These are phyloP conservation scores for Knufia fluminis DNA, from an alignment of 2,329 filamentous ascomycete genomes.

Conservation along the genomic window DNA sequence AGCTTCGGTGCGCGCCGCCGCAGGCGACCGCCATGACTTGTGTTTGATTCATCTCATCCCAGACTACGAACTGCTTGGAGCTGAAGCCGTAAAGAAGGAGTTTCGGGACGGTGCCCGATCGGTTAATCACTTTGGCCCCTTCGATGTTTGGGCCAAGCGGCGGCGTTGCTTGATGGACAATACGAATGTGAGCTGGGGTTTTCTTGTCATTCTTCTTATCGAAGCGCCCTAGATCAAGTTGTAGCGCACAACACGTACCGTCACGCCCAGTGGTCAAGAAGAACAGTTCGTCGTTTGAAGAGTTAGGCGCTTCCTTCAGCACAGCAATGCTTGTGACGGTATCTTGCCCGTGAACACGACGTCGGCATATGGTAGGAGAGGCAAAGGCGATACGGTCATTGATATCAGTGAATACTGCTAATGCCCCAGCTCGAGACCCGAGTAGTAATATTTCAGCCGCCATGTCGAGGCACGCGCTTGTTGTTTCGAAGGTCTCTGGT, in stretches of 20 bases:
- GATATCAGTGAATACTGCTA: conserved; percentile 39
- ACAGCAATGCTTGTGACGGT: conserved; percentile 59
- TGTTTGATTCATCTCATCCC: conserved; percentile 62
- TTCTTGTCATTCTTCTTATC: conserved; percentile 18
- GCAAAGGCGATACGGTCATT: conserved; percentile 11
- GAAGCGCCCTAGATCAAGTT: conserved; percentile 22
- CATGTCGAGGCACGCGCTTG: conserved; percentile 34
- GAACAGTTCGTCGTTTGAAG: conserved; percentile 20
- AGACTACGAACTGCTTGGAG: conserved; percentile 68
- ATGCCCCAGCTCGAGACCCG: conserved; percentile 47
- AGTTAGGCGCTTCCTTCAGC: conserved; percentile 28
- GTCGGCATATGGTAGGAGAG: conserved; percentile 16
- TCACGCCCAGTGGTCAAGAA: conserved; percentile 67
- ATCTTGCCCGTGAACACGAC: conserved; percentile 43
- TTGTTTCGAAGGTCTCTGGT: conserved; percentile 42
- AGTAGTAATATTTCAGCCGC: conserved; percentile 35
- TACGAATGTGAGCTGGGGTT: conserved; percentile 26
- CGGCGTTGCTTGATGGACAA: conserved; percentile 59
- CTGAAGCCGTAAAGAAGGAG: conserved; percentile 74
- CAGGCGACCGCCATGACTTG: conserved; percentile 68
- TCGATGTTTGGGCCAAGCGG: conserved; percentile 71
- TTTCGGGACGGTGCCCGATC: conserved; percentile 32
- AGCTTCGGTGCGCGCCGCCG: conserved; percentile 74
- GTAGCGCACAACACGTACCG: conserved; percentile 61
- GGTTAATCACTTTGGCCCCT: conserved; percentile 52